Evolutionary conservation across 805 yeast species (phyloP).

Genomic region (Schwanniomyces sp.): DNA sequence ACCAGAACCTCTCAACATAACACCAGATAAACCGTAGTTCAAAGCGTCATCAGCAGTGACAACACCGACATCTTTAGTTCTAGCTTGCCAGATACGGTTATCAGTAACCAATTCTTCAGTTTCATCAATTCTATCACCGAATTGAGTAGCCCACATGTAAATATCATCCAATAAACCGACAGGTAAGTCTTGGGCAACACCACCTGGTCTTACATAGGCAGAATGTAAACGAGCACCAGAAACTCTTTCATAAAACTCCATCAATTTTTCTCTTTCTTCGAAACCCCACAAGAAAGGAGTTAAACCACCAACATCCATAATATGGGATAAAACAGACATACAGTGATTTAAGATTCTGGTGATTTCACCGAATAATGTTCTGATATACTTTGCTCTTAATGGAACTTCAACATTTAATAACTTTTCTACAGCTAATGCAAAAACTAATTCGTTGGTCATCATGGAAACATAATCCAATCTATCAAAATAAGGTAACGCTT

Average conservation of each 20-base stretch:
- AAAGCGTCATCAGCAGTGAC: conserved; percentile 86
- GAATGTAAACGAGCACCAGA: conserved; percentile 88
- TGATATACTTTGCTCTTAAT: conserved; percentile 77
- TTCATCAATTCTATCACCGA: conserved; percentile 90
- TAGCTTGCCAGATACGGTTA: conserved; percentile 88
- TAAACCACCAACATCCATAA: conserved; percentile 93
- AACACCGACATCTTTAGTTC: conserved; percentile 78
- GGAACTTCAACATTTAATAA: conserved; percentile 83
- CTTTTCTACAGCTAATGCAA: conserved; percentile 81
- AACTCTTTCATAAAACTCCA: conserved; percentile 91
- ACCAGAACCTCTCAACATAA: conserved; percentile 90
- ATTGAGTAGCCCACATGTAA: conserved; percentile 95
- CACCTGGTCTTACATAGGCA: conserved; percentile 90
- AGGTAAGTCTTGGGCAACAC: conserved; percentile 86
- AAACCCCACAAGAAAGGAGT: conserved; percentile 94
- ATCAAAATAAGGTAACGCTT: conserved; percentile 86
- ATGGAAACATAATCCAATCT: conserved; percentile 80
- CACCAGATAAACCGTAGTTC: conserved; percentile 78
- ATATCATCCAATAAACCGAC: conserved; percentile 85
- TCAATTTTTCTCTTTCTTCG: conserved; percentile 88
- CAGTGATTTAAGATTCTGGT: conserved; percentile 81
- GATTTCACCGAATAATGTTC: conserved; percentile 84
- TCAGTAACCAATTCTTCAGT: conserved; percentile 87
- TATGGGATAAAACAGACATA: conserved; percentile 84
- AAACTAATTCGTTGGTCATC: conserved; percentile 91